Conservation (phyloP, 2,329 filamentous ascomycete species). For the Arachnopeziza araneosa region DNA sequence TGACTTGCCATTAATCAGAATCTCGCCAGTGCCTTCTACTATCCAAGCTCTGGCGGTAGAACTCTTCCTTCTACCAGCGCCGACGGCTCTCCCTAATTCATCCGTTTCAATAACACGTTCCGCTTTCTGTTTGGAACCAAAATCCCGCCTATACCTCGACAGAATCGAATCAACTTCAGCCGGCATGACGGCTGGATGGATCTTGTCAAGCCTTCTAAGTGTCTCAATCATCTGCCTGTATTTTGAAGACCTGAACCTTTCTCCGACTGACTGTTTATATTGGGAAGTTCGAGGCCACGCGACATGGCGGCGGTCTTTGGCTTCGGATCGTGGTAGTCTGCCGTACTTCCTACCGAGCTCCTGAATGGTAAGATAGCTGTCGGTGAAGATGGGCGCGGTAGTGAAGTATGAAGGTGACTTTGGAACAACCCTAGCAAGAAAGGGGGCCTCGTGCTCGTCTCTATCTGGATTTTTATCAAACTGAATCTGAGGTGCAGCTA, state of each 20-base stretch:
- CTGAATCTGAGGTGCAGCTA: constrained; percentile 40
- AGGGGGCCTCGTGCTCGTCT: constrained; percentile 24
- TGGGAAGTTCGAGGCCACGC: constrained; percentile 77
- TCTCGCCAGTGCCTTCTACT: constrained; percentile 88
- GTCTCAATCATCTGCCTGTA: constrained; percentile 73
- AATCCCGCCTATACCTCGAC: constrained; percentile 63
- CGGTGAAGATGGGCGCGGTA: constrained; percentile 76
- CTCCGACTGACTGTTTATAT: constrained; percentile 66
- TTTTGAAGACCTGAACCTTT: constrained; percentile 68
- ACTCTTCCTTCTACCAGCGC: constrained; percentile 80
- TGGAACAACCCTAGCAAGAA: constrained; percentile 68
- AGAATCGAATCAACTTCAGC: constrained; percentile 61
- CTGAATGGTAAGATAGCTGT: constrained; percentile 71
- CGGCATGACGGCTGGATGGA: constrained; percentile 73
- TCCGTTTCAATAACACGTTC: constrained; percentile 67
- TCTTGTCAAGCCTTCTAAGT: constrained; percentile 75
- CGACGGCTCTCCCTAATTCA: constrained; percentile 69
- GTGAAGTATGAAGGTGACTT: constrained; percentile 93
- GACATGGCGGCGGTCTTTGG: constrained; percentile 63
- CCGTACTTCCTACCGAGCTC: constrained; percentile 66
- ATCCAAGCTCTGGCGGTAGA: constrained; percentile 80
- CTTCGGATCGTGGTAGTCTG: constrained; percentile 62
- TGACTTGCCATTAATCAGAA: constrained; percentile 85
- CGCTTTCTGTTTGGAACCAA: neutral
- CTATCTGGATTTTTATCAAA: constrained; percentile 25